Conservation (phyloP, 73 alveolate genomes). For the Symbiodinium pilosum region DNA sequence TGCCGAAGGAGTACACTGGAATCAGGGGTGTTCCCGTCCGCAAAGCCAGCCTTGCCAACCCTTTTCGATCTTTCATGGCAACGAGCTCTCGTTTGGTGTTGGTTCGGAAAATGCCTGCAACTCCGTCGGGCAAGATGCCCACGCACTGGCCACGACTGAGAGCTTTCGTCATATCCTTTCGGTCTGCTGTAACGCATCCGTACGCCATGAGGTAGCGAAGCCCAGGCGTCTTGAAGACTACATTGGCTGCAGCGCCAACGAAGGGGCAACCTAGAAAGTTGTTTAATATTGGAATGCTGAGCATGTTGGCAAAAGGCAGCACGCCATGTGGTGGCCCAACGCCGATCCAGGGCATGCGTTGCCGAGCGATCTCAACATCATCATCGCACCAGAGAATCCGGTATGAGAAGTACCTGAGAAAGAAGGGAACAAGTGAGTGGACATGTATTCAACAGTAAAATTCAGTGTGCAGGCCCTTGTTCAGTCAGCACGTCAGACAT, state of each 20-base stretch:
- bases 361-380: slow-evolving; percentile 9
- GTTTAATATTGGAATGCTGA: slow-evolving; percentile 74
- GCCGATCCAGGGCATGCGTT: slow-evolving; percentile 65
- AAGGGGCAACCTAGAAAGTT: slow-evolving; percentile 45
- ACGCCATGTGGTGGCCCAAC: slow-evolving; percentile 92
- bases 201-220: slow-evolving; percentile 43
- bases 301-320: slow-evolving; percentile 64
- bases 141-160: slow-evolving; percentile 44
- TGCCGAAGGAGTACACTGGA: slow-evolving; percentile 81
- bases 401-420: background rate
- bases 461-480: too few relatives aligned
- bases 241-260: slow-evolving; percentile 45
- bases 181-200: slow-evolving; percentile 42
- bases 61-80: slow-evolving; percentile 43
- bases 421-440: background rate
- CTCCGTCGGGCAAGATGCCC: slow-evolving; percentile 83
- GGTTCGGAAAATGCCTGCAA: slow-evolving; percentile 73
- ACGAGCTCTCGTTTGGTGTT: slow-evolving; percentile 8
- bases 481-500: too few relatives aligned
- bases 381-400: slow-evolving; percentile 64
- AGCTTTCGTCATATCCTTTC: slow-evolving; percentile 37
- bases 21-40: slow-evolving; percentile 35
- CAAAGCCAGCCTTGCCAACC: slow-evolving; percentile 67
- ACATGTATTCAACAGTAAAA: too few relatives aligned
- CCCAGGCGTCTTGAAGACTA: slow-evolving; percentile 65